Evolutionary conservation across 2,329 filamentous ascomycete species (phyloP).

Genomic region (Diplodia intermedia): DNA sequence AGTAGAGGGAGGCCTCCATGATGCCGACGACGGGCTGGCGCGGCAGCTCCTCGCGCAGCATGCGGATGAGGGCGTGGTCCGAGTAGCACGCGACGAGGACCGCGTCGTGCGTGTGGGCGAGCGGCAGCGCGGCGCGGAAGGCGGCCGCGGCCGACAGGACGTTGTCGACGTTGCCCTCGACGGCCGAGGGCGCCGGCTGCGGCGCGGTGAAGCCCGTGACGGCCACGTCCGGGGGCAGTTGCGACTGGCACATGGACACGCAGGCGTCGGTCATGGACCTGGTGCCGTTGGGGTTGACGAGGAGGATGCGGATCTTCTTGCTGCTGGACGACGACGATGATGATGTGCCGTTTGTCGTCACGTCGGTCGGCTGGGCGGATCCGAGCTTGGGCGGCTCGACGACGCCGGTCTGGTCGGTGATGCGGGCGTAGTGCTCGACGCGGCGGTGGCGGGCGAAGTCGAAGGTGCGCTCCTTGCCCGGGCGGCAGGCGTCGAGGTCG

Average conservation of each 20-base stretch:
- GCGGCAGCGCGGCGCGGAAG: conserved; percentile 54
- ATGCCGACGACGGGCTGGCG: conserved; percentile 56
- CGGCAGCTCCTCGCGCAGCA: conserved; percentile 55
- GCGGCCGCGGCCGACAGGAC: conserved; percentile 59
- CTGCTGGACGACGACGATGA: conserved; percentile 22
- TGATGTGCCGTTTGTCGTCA: conserved; percentile 13
- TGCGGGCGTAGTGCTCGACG: conserved; percentile 36
- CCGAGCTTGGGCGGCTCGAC: conserved; percentile 45
- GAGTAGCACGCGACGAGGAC: conserved; percentile 59
- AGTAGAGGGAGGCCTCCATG: conserved; percentile 58
- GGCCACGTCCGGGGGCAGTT: conserved; percentile 56
- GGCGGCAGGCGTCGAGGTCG: conserved; percentile 54
- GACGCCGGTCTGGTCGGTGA: conserved; percentile 37
- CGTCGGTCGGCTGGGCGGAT: neutral
- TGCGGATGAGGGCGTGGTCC: conserved; percentile 55
- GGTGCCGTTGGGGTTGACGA: conserved; percentile 59
- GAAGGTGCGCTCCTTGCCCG: conserved; percentile 54
- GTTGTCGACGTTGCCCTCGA: conserved; percentile 59
- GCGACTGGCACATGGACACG: conserved; percentile 52
- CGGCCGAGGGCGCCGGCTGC: conserved; percentile 56
- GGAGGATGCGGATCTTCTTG: conserved; percentile 50
- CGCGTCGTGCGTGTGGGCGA: conserved; percentile 54
- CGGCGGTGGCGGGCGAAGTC: conserved; percentile 38
- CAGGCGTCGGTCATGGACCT: conserved; percentile 57
- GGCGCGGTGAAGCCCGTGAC: conserved; percentile 61